Base-by-base conservation (phyloP, 2,329 filamentous ascomycete genomes). In the Pestalotiopsis sp. region DNA sequence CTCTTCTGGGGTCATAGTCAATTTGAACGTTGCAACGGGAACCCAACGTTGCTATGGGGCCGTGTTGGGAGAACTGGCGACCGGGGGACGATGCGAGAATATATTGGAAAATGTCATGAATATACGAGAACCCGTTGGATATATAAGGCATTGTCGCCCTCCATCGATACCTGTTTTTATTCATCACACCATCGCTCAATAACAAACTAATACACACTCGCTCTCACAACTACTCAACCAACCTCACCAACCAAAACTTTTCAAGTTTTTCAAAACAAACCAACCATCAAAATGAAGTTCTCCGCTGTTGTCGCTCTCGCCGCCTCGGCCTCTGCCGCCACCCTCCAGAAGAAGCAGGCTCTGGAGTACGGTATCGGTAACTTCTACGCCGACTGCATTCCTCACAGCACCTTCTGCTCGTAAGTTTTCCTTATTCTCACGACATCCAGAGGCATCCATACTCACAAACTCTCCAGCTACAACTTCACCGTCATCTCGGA, bases 361-460 rank as follows among this genome's bases (percentile, higher is more conserved):
- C 57, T 31, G 25, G 59, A 52, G 23, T 13, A 14, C 25, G 17
- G 45, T 13, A 67, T 69, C 20, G 49, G 36, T 23, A 52, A 36
- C 39, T 69, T 69, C 49, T n/a, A n/a, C 20, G 68, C 68, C 52
- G 61, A 63, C 68, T 69, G 68, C 64, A 67, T 69, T 55, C 68
- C 68, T 63, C 68, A 69, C 60, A 66, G 62, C 64, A 52, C 20
- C 41, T 36, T 11, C 52, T 69, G 68, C 68, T 13, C 38, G 68
- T 69, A 67, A 67, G 68, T 58, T 31, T 36, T 25, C 11, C 20
- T 20, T 20, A n/a, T 52, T 36, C 31, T 20, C 45, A 57, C 17
- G 49, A n/a, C 27, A 31, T 13, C 11, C 31, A 41, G 20, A 6
- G 14, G 9, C 9, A n/a, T 7, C 13, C 64, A 20, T 5, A 55